phyloP scores from a whole-genome alignment of 805 yeast genomes.

The Nakazawaea ambrosiae region DNA sequence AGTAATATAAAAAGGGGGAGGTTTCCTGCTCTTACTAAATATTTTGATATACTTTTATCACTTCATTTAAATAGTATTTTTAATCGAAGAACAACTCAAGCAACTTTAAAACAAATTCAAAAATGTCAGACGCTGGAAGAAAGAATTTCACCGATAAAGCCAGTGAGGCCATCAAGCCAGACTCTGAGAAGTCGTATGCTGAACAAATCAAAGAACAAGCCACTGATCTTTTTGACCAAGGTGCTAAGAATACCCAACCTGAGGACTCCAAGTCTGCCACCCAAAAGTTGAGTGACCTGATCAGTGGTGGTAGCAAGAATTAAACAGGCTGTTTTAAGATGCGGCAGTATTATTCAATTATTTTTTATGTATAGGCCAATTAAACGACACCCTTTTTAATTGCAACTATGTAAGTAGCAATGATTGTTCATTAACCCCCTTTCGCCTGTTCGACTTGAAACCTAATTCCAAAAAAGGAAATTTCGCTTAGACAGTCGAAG shows the following conservation, averaged over 20 bases:
- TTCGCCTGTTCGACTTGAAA: too few species aligned
- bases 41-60: too few species aligned
- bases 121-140: constrained; percentile 41
- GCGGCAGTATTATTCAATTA: too few species aligned
- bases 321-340: too few species aligned
- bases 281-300: constrained; percentile 57
- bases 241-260: constrained; percentile 50
- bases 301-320: constrained; percentile 35
- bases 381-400: too few species aligned
- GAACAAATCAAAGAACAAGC: constrained; percentile 61
- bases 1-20: too few species aligned
- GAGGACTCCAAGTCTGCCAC: constrained; percentile 51
- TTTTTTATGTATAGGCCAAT: too few species aligned
- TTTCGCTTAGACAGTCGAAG: constrained; percentile 1
- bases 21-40: too few species aligned
- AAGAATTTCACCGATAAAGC: constrained; percentile 60
- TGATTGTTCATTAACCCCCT: too few species aligned
- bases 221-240: constrained; percentile 54
- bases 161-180: constrained; percentile 58
- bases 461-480: constrained; percentile 4
- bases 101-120: background rate
- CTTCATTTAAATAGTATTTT: too few species aligned
- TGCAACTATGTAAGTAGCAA: too few species aligned
- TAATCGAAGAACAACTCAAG: too few species aligned
- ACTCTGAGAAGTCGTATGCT: constrained; percentile 49